phyloP scores from a whole-genome alignment of 2,329 filamentous ascomycete species.

The Lecanosticta acicola region DNA sequence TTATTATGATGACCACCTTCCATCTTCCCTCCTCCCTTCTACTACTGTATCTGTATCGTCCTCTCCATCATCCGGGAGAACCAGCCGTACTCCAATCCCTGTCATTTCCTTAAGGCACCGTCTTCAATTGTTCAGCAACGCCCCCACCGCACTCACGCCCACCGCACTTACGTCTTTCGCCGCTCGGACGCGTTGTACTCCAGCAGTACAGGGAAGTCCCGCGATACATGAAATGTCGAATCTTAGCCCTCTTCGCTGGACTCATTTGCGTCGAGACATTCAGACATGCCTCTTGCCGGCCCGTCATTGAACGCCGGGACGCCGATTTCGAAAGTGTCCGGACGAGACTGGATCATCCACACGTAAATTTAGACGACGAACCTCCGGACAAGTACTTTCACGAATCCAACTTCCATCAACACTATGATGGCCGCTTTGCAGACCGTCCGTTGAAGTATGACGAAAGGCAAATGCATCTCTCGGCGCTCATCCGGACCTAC shows the following conservation, averaged over 20 bases:
- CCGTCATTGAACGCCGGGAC: neutral
- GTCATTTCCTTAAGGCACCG: too few species aligned
- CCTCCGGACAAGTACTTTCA: conserved; percentile 48
- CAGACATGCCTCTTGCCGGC: neutral
- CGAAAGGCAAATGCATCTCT: conserved; percentile 45
- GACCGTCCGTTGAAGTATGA: conserved; percentile 40
- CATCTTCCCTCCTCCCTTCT: too few species aligned
- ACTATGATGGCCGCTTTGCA: conserved; percentile 55
- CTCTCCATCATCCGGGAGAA: too few species aligned
- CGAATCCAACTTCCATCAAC: conserved; percentile 48
- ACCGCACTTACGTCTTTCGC: too few species aligned
- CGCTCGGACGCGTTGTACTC: too few species aligned
- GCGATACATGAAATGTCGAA: neutral
- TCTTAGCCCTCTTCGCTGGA: neutral
- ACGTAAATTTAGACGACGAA: conserved; percentile 27
- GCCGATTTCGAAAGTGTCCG: conserved; percentile 43
- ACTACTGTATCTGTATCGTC: too few species aligned
- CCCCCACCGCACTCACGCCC: too few species aligned
- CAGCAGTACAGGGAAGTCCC: too few species aligned
- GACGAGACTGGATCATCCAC: conserved; percentile 31
- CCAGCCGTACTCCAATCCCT: too few species aligned
- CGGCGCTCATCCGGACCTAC: conserved; percentile 51
- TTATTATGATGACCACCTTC: too few species aligned
- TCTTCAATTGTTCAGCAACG: too few species aligned
- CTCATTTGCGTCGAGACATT: neutral